Conservation (phyloP, 2,329 filamentous ascomycete species). For the Neonectria hederae region DNA sequence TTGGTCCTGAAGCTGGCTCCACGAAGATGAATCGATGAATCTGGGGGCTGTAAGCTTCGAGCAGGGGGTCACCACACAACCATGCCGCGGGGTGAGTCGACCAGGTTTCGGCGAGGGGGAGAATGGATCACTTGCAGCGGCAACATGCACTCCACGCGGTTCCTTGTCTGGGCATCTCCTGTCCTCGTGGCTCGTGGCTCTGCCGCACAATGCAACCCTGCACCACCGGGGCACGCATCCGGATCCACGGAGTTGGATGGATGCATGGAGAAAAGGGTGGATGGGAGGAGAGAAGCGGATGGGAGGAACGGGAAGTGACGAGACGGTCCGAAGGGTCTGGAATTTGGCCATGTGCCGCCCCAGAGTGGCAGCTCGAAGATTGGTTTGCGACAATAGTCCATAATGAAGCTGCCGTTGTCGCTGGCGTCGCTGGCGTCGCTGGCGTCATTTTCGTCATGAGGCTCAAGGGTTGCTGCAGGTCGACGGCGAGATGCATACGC, state of each 20-base stretch:
- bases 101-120: slow-evolving; percentile 19
- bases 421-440: not conserved
- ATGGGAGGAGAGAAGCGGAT: slow-evolving; percentile 11
- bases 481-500: slow-evolving; percentile 38
- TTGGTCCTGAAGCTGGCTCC: not conserved
- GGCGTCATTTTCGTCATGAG: slow-evolving; percentile 34
- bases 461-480: slow-evolving; percentile 39
- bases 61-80: slow-evolving; percentile 3
- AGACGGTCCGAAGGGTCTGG: not conserved
- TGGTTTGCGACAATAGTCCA: not conserved
- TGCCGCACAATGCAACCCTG: slow-evolving; percentile 31
- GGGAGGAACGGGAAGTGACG: not conserved
- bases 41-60: slow-evolving; percentile 1
- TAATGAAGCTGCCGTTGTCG: not conserved
- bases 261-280: too few species aligned
- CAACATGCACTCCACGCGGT: slow-evolving; percentile 35
- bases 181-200: slow-evolving; percentile 41
- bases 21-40: slow-evolving; percentile 2
- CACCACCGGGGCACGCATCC: slow-evolving; percentile 26
- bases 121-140: slow-evolving; percentile 40
- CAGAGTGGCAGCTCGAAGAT: not conserved
- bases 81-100: not conserved
- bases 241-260: slow-evolving; percentile 20
- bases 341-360: not conserved
- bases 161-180: slow-evolving; percentile 24